A percentile compares a stretch with the other conserved stretches of the same genome.
Conservation (phyloP, 2,329 filamentous ascomycete genomes). For the Colletotrichum euphorbiae region DNA sequence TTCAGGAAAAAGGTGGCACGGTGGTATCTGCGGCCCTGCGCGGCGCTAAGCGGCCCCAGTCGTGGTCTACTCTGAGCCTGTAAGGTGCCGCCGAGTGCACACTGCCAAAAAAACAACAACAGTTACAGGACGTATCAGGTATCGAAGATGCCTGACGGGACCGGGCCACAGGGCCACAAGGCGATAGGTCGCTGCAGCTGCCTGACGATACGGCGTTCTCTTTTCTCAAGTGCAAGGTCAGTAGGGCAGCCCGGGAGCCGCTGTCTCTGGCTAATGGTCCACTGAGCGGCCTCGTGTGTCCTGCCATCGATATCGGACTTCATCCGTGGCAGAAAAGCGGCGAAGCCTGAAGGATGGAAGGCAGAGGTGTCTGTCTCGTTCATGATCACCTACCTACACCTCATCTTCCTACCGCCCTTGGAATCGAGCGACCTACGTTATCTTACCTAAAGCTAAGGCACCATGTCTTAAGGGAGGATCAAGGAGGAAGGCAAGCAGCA, state of each 20-base stretch:
- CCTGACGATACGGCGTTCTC: constrained; percentile 27
- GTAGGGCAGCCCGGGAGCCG: constrained; percentile 1
- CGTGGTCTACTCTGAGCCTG: background rate
- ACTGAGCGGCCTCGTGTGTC: too few species aligned
- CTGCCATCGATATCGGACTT: background rate
- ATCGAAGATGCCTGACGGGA: constrained; percentile 39
- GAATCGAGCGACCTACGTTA: too few species aligned
- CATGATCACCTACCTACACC: too few species aligned
- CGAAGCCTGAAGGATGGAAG: constrained; percentile 6
- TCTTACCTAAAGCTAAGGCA: too few species aligned
- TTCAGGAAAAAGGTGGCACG: constrained; percentile 35
- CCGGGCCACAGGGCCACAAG: constrained; percentile 17
- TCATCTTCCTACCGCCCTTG: too few species aligned
- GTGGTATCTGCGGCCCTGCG: constrained; percentile 39
- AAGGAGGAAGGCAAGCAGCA: too few species aligned
- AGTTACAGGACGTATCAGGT: constrained; percentile 17
- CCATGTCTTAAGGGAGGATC: too few species aligned
- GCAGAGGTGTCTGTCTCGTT: background rate
- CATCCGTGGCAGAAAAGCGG: constrained; percentile 1
- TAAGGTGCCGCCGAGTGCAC: background rate
- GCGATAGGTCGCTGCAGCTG: constrained; percentile 18
- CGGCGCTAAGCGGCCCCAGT: constrained; percentile 38
- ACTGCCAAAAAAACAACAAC: too few species aligned
- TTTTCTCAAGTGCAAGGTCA: background rate
- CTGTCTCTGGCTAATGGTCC: background rate